These are phyloP conservation scores for Hypocrella siamensis DNA, from an alignment of 2,329 filamentous ascomycete species.

Conservation along the genomic window DNA sequence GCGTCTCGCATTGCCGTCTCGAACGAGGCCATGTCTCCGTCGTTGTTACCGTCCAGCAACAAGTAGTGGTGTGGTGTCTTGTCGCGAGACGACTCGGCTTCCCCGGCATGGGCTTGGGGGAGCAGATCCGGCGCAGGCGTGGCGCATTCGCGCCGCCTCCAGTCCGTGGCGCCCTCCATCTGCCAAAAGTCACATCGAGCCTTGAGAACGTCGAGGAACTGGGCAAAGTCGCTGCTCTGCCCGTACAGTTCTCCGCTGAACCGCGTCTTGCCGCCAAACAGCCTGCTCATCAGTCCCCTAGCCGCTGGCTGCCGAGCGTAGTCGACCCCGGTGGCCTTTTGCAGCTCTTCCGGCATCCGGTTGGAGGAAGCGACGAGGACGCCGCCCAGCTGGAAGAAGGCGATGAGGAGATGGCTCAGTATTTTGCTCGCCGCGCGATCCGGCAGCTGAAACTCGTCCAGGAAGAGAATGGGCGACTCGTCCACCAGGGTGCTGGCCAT, in stretches of 20 bases:
- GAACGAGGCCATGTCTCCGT: constrained; percentile 17
- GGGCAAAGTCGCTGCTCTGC: constrained; percentile 55
- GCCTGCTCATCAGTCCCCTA: constrained; percentile 32
- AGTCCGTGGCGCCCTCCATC: constrained; percentile 62
- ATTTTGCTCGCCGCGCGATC: constrained; percentile 67
- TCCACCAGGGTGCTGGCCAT: constrained; percentile 63
- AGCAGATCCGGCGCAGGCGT: too few species aligned
- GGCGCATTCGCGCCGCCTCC: constrained; percentile 34
- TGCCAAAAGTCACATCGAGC: constrained; percentile 73
- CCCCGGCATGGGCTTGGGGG: neutral
- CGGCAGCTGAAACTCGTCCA: constrained; percentile 74
- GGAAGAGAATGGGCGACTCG: constrained; percentile 59
- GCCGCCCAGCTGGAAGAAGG: constrained; percentile 69
- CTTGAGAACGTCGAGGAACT: constrained; percentile 61
- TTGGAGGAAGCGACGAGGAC: constrained; percentile 71
- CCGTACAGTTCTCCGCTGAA: constrained; percentile 36
- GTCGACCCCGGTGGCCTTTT: constrained; percentile 56
- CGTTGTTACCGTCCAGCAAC: constrained; percentile 7
- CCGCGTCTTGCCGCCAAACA: constrained; percentile 23
- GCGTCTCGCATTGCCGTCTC: constrained; percentile 8
- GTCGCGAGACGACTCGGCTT: constrained; percentile 1
- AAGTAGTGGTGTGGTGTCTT: constrained; percentile 16
- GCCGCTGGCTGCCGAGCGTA: constrained; percentile 43
- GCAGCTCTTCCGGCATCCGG: constrained; percentile 68
- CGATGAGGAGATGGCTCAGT: constrained; percentile 60